Base-by-base conservation (phyloP, 1,284 basidiomycete species). In the Farysia itapuensis region DNA sequence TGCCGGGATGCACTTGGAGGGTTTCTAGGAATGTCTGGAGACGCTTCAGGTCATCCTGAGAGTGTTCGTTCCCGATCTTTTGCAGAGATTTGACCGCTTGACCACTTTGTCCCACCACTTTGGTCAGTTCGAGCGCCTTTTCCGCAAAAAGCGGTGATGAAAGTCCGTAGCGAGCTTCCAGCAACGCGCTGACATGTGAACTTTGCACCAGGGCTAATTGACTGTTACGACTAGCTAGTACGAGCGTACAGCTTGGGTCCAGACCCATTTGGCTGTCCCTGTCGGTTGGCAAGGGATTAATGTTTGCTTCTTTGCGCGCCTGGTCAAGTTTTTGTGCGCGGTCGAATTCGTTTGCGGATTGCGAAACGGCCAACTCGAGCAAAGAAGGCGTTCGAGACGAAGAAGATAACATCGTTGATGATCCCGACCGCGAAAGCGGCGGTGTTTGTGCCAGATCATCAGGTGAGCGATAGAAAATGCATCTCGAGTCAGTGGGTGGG, bases 391-490 rank as follows among this genome's bases (percentile, higher is more conserved):
- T 53, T 9, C 19, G 15, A 15, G 45, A 34, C 5, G 23, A 5
- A 19, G 52, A 48, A 4, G 60, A 50, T 22, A 56, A 37, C 41
- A 63, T 51, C 15, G 45, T 31, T 1, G 59, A 47, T 1, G 58
- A 68, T 4, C 43, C 40, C 3, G 54, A 47, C 15, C 61, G 43
- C 16, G 70, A 70, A 21, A 70, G 52, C 9, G 67, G 65, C 18
- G 70, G 68, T 24, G 70, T 70, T 35, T 50, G 47, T 1, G 52
- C 47, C 11, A 59, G 41, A 31, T 75, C 73, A 5, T 74, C 72
- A 18, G 58, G 46, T 13, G 69, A 66, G 14, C 74, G 66, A 45
- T 61, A 74, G 33, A 75, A 75, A 53, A 75, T 67, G 49, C 74
- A 75, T 23, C 64, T 53, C 16, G 56, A 48, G 35, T 49, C 72